These are phyloP conservation scores for Byssoonygena ceratinophila DNA, from an alignment of 2,329 filamentous ascomycete genomes.

Conservation along the genomic window DNA sequence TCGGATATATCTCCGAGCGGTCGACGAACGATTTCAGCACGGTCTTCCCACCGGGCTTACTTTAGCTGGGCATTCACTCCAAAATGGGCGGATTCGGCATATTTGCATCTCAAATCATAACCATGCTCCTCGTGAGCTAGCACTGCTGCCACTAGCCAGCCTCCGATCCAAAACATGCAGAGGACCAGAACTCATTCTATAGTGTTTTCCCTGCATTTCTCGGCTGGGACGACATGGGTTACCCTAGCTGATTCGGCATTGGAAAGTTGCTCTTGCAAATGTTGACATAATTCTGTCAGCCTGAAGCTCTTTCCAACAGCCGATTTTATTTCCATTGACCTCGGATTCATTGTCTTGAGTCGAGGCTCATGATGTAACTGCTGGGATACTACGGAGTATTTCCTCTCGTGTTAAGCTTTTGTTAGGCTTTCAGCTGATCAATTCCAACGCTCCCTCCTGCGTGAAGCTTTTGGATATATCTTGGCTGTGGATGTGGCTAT, in stretches of 20 bases:
- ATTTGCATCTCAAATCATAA: not conserved
- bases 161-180: not conserved
- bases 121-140: not conserved
- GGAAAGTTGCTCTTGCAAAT: not conserved
- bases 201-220: not conserved
- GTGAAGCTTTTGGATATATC: not conserved
- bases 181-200: not conserved
- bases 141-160: not conserved
- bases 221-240: not conserved
- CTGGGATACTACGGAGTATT: not conserved
- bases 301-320: not conserved
- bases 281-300: not conserved
- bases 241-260: not conserved
- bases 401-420: not conserved
- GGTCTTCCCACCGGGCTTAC: not conserved
- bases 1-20: slow-evolving; percentile 3
- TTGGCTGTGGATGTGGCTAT: not conserved
- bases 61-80: not conserved
- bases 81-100: not conserved
- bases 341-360: not conserved
- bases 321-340: not conserved
- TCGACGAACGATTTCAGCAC: not conserved
- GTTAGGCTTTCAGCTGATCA: not conserved
- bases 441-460: not conserved
- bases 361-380: not conserved